Evolutionary conservation across 2,329 filamentous ascomycete species (phyloP).

Genomic region (Hortaea sp.): DNA sequence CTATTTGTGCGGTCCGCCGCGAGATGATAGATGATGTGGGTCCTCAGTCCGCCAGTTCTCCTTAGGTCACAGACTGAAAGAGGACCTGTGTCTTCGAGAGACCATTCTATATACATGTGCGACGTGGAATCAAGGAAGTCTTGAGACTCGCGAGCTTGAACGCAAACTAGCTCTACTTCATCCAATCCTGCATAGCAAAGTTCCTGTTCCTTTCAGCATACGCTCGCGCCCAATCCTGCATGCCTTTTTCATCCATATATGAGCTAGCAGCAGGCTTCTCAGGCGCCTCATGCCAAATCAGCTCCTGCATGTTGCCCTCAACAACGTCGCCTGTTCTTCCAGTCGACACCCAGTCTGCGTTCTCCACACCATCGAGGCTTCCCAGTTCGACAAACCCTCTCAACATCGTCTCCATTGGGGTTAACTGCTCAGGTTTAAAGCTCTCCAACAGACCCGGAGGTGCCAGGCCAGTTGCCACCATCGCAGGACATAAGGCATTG

Average conservation of each 20-base stretch:
- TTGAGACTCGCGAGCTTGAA: no score
- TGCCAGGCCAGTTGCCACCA: slow-evolving; percentile 30
- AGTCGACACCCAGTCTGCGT: slow-evolving; percentile 14
- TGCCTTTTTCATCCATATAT: slow-evolving; percentile 12
- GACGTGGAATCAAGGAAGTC: no score
- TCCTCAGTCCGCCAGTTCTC: no score
- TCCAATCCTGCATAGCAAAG: slow-evolving; percentile 8
- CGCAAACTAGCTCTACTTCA: neutral
- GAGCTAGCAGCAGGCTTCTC: slow-evolving; percentile 9
- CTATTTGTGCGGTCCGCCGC: no score
- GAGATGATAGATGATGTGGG: no score
- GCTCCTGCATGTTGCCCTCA: slow-evolving; percentile 16
- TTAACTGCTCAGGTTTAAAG: slow-evolving; percentile 31
- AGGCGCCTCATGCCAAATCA: slow-evolving; percentile 17
- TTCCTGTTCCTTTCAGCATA: slow-evolving; percentile 20
- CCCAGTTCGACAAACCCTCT: slow-evolving; percentile 30
- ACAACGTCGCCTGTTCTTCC: slow-evolving; percentile 19
- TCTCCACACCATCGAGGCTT: slow-evolving; percentile 15
- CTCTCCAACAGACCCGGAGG: slow-evolving; percentile 28
- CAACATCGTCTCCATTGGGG: slow-evolving; percentile 30
- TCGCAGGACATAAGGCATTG: slow-evolving; percentile 32
- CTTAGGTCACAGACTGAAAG: no score
- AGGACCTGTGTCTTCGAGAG: no score
- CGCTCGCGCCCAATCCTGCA: slow-evolving; percentile 17
- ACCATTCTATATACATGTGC: no score